These are phyloP conservation scores for Cryptosporidium ryanae DNA, from an alignment of 169 alveolate species.

Conservation along the genomic window DNA sequence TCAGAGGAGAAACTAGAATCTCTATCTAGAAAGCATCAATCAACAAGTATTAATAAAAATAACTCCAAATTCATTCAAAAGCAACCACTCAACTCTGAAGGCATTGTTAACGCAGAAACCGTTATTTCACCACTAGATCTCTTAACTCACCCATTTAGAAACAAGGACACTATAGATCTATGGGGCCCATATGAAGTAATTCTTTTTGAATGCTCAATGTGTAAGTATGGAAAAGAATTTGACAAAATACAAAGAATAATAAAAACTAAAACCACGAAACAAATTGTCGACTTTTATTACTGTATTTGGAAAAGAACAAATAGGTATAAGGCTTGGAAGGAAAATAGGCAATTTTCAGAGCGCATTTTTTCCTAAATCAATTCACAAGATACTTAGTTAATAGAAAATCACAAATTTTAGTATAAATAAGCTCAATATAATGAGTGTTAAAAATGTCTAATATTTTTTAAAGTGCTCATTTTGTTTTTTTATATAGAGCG, in stretches of 20 bases:
- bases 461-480: neutral
- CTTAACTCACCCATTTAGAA: conserved; percentile 77
- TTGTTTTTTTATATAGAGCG: no score
- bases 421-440: neutral
- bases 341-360: conserved; percentile 78
- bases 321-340: conserved; percentile 86
- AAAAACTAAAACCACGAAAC: conserved; percentile 83
- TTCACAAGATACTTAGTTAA: neutral
- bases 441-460: neutral
- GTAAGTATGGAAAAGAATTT: conserved; percentile 86
- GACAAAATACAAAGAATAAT: conserved; percentile 82
- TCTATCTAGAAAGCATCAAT: neutral
- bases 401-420: no score
- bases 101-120: conserved; percentile 33
- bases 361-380: conserved; percentile 19
- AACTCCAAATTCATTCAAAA: conserved; percentile 3
- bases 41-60: neutral
- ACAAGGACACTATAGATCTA: conserved; percentile 81
- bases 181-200: conserved; percentile 89
- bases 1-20: conserved; percentile 8
- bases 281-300: conserved; percentile 86
- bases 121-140: conserved; percentile 77
- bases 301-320: conserved; percentile 85
- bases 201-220: conserved; percentile 84
- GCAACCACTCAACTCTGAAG: conserved; percentile 12